phyloP scores from a whole-genome alignment of 1,284 basidiomycete genomes.

The Papiliotrema flavescens region DNA sequence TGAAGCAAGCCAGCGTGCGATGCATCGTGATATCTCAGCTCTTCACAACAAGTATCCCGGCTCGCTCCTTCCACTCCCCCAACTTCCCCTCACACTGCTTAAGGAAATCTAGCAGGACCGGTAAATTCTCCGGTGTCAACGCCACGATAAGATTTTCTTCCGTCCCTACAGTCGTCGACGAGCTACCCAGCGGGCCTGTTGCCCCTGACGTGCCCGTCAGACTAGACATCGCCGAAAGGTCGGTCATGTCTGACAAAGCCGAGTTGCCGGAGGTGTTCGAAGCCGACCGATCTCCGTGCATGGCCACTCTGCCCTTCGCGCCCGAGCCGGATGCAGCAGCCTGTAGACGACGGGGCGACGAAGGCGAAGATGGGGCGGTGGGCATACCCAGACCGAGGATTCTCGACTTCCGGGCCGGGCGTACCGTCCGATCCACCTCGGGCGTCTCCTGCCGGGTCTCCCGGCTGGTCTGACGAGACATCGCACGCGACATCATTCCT shows the following conservation, averaged over 20 bases:
- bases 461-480: background rate
- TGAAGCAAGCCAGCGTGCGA: too few species aligned
- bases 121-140: constrained; percentile 44
- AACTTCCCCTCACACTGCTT: constrained; percentile 40
- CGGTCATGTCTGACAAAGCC: too few species aligned
- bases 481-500: background rate
- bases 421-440: constrained; percentile 6
- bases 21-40: background rate
- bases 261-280: background rate
- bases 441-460: background rate
- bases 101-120: constrained; percentile 38
- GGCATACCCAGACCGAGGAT: constrained; percentile 21
- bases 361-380: constrained; percentile 1
- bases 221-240: background rate
- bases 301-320: constrained; percentile 4
- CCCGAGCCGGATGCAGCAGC: background rate
- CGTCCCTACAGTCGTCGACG: constrained; percentile 5
- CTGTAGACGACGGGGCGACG: background rate
- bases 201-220: background rate
- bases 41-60: constrained; percentile 2
- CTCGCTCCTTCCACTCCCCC: constrained; percentile 32
- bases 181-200: constrained; percentile 7
- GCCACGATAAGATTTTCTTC: constrained; percentile 22
- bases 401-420: constrained; percentile 14
- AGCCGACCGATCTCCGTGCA: background rate